phyloP scores from a whole-genome alignment of 345 rosid genomes.

The Viola odorata region DNA sequence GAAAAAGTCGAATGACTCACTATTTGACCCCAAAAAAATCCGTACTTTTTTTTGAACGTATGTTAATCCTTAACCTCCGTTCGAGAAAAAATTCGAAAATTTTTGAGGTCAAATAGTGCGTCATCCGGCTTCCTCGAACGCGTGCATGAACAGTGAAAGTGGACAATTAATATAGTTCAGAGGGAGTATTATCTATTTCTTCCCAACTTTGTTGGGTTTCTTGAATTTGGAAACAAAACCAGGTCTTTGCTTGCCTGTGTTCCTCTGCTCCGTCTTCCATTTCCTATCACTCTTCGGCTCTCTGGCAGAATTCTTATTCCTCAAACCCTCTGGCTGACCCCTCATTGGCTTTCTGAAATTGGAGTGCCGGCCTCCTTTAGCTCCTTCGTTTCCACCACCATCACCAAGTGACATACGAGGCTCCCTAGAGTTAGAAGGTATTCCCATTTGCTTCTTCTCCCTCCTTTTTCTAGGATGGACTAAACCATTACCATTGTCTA shows the following conservation, averaged over 20 bases:
- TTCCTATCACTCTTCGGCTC: conserved; percentile 11
- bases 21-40: too few relatives aligned
- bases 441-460: conserved; percentile 6
- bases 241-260: conserved; percentile 6
- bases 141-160: too few relatives aligned
- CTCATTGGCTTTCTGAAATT: conserved; percentile 10
- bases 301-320: conserved; percentile 13
- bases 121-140: too few relatives aligned
- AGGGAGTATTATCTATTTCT: conserved; percentile 15
- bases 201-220: conserved; percentile 17
- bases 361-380: conserved; percentile 8
- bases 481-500: not conserved
- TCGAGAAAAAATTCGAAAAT: too few relatives aligned
- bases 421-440: conserved; percentile 8
- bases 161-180: too few relatives aligned
- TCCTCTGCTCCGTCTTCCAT: conserved; percentile 13
- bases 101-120: too few relatives aligned
- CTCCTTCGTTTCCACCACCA: conserved; percentile 14
- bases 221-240: conserved; percentile 11
- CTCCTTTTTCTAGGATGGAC: conserved; percentile 16
- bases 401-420: conserved; percentile 4
- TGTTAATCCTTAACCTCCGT: too few relatives aligned
- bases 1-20: too few relatives aligned
- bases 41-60: too few relatives aligned
- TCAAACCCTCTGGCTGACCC: conserved; percentile 12